Base-by-base conservation (phyloP, 2,329 filamentous ascomycete species). In the Aaosphaeria pasadenensis region DNA sequence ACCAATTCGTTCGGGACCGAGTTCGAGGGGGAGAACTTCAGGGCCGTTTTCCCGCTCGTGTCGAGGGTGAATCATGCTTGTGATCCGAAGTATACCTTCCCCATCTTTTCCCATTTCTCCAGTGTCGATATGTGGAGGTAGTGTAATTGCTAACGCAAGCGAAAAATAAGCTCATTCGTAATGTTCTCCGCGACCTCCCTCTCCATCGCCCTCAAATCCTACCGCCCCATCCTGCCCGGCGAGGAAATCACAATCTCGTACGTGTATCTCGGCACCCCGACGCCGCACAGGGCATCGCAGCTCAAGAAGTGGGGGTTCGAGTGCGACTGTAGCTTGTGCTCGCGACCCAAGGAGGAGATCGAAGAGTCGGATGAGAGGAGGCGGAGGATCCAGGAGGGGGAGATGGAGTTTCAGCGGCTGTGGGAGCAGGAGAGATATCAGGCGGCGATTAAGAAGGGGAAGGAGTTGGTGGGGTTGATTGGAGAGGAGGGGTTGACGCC, bases 41-140 rank as follows among this genome's bases (percentile, higher is more conserved):
- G 50, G 32, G 51, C 50, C 6, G 32, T 63, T 43, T 63, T 54
- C 48, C 57, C 58, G 9, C n/a, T 53, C 1, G 47, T 59, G 30
- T 55, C 59, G 31, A 56, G 58, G 42, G 48, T 63, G 13, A 63
- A 63, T 42, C 59, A 63, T 45, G 58, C 48, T 6, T 63, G 59
- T 39, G 48, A 52, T 30, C 60, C 51, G 4, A 54, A 52, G 44
- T 51, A 43, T 17, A 44, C 47, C 17, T 4, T 39, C 30, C 5
- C 24, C 29, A 38, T 31, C 35, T 43, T n/a, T 43, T 4, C 31
- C 11, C 30, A 9, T 11, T 32, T 24, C 17, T 24, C 17, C 3
- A 24, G 17, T 3, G 17, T 24, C 17, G 17, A 24, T 24, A 24
- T 24, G 17, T 24, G 17, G 3, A 40, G 5, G 41, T 30, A 2